phyloP scores from a whole-genome alignment of 2,329 filamentous ascomycete genomes.

The Xylariaceae sp. region DNA sequence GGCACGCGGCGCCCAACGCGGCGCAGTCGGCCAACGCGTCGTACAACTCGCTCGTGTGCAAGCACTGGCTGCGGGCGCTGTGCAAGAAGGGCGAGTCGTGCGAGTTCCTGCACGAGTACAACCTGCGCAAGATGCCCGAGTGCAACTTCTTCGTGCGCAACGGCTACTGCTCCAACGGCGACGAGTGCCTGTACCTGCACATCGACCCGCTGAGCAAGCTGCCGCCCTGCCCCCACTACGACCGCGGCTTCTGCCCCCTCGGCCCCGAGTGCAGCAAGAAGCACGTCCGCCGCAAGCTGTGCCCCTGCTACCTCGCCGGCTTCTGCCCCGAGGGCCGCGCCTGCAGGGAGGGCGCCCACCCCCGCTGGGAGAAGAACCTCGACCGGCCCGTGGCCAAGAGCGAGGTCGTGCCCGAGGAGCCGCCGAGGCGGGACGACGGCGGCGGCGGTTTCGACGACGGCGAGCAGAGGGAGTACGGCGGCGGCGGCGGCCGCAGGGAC shows the following conservation, averaged over 20 bases:
- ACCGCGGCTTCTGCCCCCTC: slow-evolving; percentile 87
- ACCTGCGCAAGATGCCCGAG: slow-evolving; percentile 95
- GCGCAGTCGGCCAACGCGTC: slow-evolving; percentile 31
- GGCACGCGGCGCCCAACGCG: slow-evolving; percentile 42
- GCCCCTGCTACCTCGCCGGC: slow-evolving; percentile 79
- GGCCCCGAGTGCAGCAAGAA: slow-evolving; percentile 83
- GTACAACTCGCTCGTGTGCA: slow-evolving; percentile 85
- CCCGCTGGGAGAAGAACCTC: slow-evolving; percentile 69
- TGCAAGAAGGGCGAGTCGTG: slow-evolving; percentile 97
- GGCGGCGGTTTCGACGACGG: slow-evolving; percentile 32
- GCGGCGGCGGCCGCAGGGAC: slow-evolving; percentile 19
- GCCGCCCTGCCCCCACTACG: slow-evolving; percentile 83
- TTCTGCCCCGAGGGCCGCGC: slow-evolving; percentile 79
- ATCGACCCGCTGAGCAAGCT: slow-evolving; percentile 75
- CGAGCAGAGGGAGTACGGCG: slow-evolving; percentile 20
- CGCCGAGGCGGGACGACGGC: slow-evolving; percentile 34
- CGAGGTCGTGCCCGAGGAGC: slow-evolving; percentile 49
- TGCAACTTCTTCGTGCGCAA: slow-evolving; percentile 94
- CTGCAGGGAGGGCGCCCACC: slow-evolving; percentile 77
- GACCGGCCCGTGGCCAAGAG: slow-evolving; percentile 68
- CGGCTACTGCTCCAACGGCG: slow-evolving; percentile 91
- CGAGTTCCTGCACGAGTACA: slow-evolving; percentile 98
- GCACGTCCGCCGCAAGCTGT: slow-evolving; percentile 75
- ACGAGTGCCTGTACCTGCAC: slow-evolving; percentile 91
- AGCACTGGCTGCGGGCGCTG: slow-evolving; percentile 93